Percentiles rank a stretch among this genome's conserved stretches.
phyloP scores from a whole-genome alignment of 768 basidiomycete genomes.

The Leucocoprinus leucothites region DNA sequence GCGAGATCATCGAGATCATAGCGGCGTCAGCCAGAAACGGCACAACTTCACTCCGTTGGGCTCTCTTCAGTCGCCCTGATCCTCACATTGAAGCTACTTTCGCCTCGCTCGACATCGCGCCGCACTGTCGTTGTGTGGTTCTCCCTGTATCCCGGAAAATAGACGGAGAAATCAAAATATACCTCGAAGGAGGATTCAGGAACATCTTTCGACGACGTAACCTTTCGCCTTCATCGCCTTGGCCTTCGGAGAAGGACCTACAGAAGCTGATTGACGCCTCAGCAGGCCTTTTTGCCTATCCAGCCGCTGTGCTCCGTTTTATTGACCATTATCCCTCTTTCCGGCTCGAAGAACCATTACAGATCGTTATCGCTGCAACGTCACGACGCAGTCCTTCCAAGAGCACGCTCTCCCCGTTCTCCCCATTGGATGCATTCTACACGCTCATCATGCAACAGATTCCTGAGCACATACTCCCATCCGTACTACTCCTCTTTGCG shows the following conservation, averaged over 20 bases:
- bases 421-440: neutral
- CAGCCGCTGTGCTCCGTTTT: neutral
- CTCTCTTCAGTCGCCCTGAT: conserved; percentile 4
- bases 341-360: neutral
- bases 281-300: neutral
- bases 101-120: neutral
- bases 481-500: neutral
- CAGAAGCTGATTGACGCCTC: neutral
- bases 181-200: neutral
- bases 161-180: neutral
- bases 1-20: conserved; percentile 7
- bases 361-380: neutral
- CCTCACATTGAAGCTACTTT: conserved; percentile 1
- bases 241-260: neutral
- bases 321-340: neutral
- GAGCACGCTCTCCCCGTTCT: neutral
- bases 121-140: neutral
- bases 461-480: neutral
- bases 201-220: conserved; percentile 1
- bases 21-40: neutral
- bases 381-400: no score
- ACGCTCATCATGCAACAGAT: neutral
- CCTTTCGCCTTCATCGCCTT: neutral
- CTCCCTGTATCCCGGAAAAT: conserved; percentile 1
- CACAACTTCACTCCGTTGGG: conserved; percentile 1